These are phyloP conservation scores for Gremmenia infestans DNA, from an alignment of 2,329 filamentous ascomycete genomes.

Conservation along the genomic window DNA sequence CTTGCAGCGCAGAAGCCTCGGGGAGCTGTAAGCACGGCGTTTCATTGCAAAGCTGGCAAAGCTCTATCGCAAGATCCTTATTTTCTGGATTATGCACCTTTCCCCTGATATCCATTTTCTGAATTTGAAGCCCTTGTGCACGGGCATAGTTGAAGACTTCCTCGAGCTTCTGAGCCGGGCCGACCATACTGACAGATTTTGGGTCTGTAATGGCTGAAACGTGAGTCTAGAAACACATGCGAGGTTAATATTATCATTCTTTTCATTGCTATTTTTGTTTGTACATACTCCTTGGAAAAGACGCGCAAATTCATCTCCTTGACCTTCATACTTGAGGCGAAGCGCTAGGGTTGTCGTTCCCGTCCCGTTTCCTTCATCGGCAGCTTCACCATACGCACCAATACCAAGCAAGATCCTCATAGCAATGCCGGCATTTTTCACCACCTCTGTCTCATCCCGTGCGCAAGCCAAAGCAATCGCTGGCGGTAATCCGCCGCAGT, in stretches of 20 bases:
- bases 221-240: not conserved
- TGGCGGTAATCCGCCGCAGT: constrained; percentile 10
- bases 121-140: constrained; percentile 1
- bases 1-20: not conserved
- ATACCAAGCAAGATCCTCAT: constrained; percentile 7
- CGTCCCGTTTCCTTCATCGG: constrained; percentile 6
- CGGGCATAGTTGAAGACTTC: constrained; percentile 3
- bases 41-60: not conserved
- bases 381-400: constrained; percentile 10
- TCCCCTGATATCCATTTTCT: constrained; percentile 10
- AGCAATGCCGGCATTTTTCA: not conserved
- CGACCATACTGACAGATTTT: constrained; percentile 1
- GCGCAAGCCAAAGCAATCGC: constrained; percentile 8
- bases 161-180: not conserved
- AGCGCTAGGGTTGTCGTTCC: constrained; percentile 2
- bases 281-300: not conserved
- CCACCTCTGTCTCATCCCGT: constrained; percentile 7
- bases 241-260: not conserved
- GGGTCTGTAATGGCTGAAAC: constrained; percentile 2
- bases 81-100: constrained; percentile 15
- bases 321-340: constrained; percentile 11
- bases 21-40: not conserved
- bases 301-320: constrained; percentile 5
- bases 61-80: not conserved
- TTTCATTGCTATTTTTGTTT: not conserved